Evolutionary conservation across 192 early-diverging fungal species (phyloP).

Genomic region (Blastocladiella britannica): DNA sequence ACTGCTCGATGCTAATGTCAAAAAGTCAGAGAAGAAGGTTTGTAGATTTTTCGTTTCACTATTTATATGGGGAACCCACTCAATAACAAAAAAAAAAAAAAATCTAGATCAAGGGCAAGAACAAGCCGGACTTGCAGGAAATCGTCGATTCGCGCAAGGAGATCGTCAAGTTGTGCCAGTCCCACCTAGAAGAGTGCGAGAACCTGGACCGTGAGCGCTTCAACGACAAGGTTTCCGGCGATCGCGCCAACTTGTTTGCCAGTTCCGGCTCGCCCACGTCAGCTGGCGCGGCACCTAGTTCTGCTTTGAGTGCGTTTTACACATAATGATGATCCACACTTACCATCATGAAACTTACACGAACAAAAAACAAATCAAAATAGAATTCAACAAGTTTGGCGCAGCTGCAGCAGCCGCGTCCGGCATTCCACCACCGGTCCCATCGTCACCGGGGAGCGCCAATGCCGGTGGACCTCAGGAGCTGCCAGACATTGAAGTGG

Average conservation of each 20-base stretch:
- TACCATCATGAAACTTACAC: too few species aligned
- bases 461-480: conserved; percentile 13
- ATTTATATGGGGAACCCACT: too few species aligned
- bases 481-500: conserved; percentile 39
- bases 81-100: too few species aligned
- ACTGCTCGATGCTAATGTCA: conserved; percentile 20
- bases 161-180: conserved; percentile 22
- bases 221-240: conserved; percentile 18
- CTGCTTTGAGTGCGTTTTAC: too few species aligned
- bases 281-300: too few species aligned
- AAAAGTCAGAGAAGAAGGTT: conserved; percentile 35
- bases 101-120: background rate
- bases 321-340: too few species aligned
- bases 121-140: conserved; percentile 5
- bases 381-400: too few species aligned
- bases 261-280: too few species aligned
- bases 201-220: conserved; percentile 31
- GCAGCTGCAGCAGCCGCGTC: too few species aligned
- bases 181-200: conserved; percentile 37
- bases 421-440: too few species aligned
- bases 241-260: conserved; percentile 23
- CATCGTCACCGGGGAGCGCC: background rate
- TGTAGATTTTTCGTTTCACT: too few species aligned
- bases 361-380: too few species aligned
- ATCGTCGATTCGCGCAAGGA: conserved; percentile 23